These are phyloP conservation scores for Agaricus sinodeliciosus DNA, from an alignment of 768 basidiomycete genomes.

Conservation along the genomic window DNA sequence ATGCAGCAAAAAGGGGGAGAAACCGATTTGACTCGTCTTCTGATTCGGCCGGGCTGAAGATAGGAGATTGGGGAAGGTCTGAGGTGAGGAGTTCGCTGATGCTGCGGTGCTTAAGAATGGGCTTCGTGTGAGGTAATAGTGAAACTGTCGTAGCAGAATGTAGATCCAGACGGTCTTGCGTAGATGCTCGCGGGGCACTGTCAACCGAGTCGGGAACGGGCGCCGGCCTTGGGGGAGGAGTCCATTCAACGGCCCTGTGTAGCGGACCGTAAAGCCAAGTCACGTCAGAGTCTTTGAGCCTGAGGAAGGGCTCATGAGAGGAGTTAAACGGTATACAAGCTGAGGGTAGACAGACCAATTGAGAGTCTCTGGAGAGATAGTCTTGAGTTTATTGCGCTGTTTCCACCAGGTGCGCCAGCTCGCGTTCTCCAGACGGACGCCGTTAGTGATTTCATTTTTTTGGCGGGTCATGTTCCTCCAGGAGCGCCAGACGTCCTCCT, in stretches of 20 bases:
- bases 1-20: constrained; percentile 11
- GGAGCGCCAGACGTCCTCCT: constrained; percentile 98
- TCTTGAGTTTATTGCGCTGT: constrained; percentile 93
- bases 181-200: constrained; percentile 30
- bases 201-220: constrained; percentile 30
- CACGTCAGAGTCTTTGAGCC: constrained; percentile 99
- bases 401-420: constrained; percentile 99
- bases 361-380: constrained; percentile 92
- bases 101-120: constrained; percentile 94
- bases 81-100: constrained; percentile 84
- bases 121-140: constrained; percentile 46
- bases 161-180: constrained; percentile 49
- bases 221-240: constrained; percentile 55
- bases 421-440: constrained; percentile 91
- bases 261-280: constrained; percentile 98
- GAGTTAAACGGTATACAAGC: background rate
- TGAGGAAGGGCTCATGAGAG: constrained; percentile 25
- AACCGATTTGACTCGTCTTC: constrained; percentile 38
- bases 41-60: constrained; percentile 55
- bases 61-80: constrained; percentile 56
- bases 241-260: constrained; percentile 87
- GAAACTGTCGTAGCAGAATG: constrained; percentile 17
- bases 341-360: constrained; percentile 70
- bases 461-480: constrained; percentile 98
- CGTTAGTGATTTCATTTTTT: constrained; percentile 98